Evolutionary conservation across 495 filamentous ascomycete genomes (phyloP).

Genomic region (Trichodelitschia bisporula): DNA sequence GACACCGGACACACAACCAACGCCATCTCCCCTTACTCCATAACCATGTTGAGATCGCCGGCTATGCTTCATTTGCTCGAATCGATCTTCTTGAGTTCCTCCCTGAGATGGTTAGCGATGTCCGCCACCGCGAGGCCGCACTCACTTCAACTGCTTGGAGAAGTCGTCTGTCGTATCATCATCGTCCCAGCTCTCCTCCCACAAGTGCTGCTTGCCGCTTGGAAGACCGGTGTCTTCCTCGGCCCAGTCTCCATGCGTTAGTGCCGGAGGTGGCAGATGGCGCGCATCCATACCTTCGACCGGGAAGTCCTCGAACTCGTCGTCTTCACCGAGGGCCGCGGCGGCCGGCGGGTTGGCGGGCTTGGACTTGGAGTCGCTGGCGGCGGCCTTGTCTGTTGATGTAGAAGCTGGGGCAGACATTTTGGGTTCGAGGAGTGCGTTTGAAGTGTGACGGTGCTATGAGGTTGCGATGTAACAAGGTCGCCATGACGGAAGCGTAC

Average conservation of each 20-base stretch:
- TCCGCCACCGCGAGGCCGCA: too few relatives aligned
- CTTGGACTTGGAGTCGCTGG: slow-evolving; percentile 20
- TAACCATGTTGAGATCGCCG: too few relatives aligned
- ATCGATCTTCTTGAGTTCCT: slow-evolving; percentile 90
- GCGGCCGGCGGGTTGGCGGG: slow-evolving; percentile 19
- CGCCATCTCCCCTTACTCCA: too few relatives aligned
- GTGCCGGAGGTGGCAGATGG: background rate
- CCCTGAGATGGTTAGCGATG: slow-evolving; percentile 29
- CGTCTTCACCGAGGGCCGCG: slow-evolving; percentile 58
- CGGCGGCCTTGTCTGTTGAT: too few relatives aligned
- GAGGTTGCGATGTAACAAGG: too few relatives aligned
- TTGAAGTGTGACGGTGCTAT: too few relatives aligned
- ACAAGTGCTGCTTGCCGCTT: slow-evolving; percentile 50
- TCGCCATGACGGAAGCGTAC: too few relatives aligned
- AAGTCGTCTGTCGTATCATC: slow-evolving; percentile 96
- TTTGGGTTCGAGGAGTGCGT: slow-evolving; percentile 1
- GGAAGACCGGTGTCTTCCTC: slow-evolving; percentile 68
- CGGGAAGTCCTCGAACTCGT: slow-evolving; percentile 98
- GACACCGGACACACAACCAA: too few relatives aligned
- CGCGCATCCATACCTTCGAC: slow-evolving; percentile 45
- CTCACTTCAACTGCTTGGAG: slow-evolving; percentile 80
- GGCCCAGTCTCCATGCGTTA: slow-evolving; percentile 44
- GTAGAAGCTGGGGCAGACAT: slow-evolving; percentile 20
- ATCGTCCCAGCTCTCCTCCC: slow-evolving; percentile 99
- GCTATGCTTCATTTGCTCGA: slow-evolving; percentile 32